Conservation (phyloP, 331 rosid species). For the Rosa hybrid region DNA sequence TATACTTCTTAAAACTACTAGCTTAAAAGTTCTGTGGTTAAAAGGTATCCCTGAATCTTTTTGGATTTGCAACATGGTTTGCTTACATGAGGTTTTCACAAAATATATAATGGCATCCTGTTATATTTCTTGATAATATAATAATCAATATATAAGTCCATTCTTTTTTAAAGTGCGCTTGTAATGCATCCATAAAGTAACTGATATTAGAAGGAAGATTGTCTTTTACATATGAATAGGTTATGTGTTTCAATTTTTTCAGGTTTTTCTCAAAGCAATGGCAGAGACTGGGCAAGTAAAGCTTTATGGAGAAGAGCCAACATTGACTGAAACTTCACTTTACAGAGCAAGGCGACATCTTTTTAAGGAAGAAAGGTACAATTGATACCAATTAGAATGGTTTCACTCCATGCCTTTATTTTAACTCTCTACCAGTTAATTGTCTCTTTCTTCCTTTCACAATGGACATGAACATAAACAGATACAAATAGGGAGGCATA, state of each 20-base stretch:
- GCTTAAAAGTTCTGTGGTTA: slow-evolving; percentile 2
- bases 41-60: background rate
- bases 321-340: slow-evolving; percentile 86
- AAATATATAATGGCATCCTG: background rate
- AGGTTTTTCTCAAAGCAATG: slow-evolving; percentile 99
- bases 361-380: slow-evolving; percentile 92
- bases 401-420: slow-evolving; percentile 9
- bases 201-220: slow-evolving; percentile 2
- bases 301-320: slow-evolving; percentile 86
- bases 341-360: slow-evolving; percentile 94
- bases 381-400: slow-evolving; percentile 5
- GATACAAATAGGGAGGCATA: background rate
- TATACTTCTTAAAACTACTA: background rate
- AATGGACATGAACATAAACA: background rate
- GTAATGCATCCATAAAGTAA: slow-evolving; percentile 1
- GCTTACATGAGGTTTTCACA: slow-evolving; percentile 9
- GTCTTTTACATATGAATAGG: slow-evolving; percentile 19
- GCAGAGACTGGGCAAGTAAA: slow-evolving; percentile 92
- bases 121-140: background rate
- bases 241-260: slow-evolving; percentile 22
- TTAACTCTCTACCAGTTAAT: background rate
- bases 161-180: background rate
- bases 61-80: background rate
- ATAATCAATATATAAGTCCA: background rate
- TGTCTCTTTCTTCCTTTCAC: background rate